Evolutionary conservation across 805 yeast species (phyloP).

Genomic region (Lipomyces yamadae): DNA sequence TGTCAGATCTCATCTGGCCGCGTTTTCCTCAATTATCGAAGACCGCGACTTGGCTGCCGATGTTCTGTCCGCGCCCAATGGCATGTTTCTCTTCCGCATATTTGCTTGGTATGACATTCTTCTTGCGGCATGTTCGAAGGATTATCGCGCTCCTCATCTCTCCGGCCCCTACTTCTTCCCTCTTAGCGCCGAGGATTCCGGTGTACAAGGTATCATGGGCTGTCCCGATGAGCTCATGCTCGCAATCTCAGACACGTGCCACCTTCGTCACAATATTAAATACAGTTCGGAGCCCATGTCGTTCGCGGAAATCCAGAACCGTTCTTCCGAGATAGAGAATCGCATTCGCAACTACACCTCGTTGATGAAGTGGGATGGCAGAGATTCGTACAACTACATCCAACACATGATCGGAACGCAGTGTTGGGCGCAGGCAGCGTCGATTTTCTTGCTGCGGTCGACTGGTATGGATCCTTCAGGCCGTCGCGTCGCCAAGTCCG

Average conservation of each 20-base stretch:
- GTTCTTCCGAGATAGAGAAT: conserved; percentile 25
- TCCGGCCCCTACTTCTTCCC: conserved; percentile 34
- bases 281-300: conserved; percentile 27
- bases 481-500: conserved; percentile 23
- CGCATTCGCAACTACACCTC: conserved; percentile 28
- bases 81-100: conserved; percentile 32
- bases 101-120: conserved; percentile 37
- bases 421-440: conserved; percentile 37
- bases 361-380: conserved; percentile 33
- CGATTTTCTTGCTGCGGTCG: conserved; percentile 29
- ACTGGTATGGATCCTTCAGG: conserved; percentile 37
- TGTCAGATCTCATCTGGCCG: conserved; percentile 34
- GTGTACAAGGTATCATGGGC: conserved; percentile 35
- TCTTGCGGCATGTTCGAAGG: conserved; percentile 31
- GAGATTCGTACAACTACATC: conserved; percentile 28
- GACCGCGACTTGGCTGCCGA: conserved; percentile 34
- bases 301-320: conserved; percentile 30
- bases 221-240: conserved; percentile 35
- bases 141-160: conserved; percentile 31
- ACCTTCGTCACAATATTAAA: conserved; percentile 26
- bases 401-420: conserved; percentile 33
- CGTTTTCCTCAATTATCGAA: conserved; percentile 32
- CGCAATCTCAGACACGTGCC: conserved; percentile 33
- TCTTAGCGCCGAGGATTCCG: conserved; percentile 23
- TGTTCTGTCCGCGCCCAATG: conserved; percentile 31